Evolutionary conservation across 2,329 filamentous ascomycete genomes (phyloP).

Genomic region (Diaporthe sp.): DNA sequence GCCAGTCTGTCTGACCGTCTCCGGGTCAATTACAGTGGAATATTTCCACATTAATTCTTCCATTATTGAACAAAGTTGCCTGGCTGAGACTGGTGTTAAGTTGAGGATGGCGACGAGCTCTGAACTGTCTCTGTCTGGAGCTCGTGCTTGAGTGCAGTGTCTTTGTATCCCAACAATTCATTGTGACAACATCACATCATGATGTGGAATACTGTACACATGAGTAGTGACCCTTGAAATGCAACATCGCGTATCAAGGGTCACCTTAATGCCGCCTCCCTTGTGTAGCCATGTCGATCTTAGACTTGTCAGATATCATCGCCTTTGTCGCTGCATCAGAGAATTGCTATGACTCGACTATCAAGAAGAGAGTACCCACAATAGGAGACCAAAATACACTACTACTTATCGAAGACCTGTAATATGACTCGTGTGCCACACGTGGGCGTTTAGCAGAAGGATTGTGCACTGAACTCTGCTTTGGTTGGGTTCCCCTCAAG

Average conservation of each 20-base stretch:
- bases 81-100: not conserved
- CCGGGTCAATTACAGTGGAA: not conserved
- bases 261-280: not conserved
- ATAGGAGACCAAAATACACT: constrained; percentile 5
- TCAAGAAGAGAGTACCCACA: not conserved
- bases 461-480: not conserved
- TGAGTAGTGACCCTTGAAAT: not conserved
- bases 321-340: not conserved
- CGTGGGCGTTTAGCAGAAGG: not conserved
- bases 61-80: not conserved
- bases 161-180: not conserved
- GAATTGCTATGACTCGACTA: not conserved
- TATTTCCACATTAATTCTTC: not conserved
- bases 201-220: not conserved
- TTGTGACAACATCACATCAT: too few relatives aligned
- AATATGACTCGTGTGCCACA: not conserved
- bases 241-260: not conserved
- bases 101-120: not conserved
- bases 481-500: too few relatives aligned
- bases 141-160: not conserved
- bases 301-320: not conserved
- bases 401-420: not conserved
- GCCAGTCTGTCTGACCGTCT: not conserved
- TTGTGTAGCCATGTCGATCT: not conserved
- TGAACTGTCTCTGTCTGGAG: not conserved